phyloP scores from a whole-genome alignment of 2,329 filamentous ascomycete species.

The Sporothrix inflata region DNA sequence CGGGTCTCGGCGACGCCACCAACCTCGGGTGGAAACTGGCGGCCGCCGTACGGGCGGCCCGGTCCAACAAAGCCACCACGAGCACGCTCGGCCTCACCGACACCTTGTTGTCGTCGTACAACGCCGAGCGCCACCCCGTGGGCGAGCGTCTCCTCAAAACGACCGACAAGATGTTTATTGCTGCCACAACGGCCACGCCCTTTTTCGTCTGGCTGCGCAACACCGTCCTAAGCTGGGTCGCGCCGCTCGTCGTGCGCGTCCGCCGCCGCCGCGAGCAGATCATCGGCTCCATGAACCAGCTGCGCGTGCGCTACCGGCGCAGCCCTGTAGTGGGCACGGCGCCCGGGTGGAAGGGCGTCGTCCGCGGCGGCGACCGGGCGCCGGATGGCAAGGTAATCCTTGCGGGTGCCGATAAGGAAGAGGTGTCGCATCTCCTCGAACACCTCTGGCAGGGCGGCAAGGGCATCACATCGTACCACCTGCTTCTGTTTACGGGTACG shows the following conservation, averaged over 20 bases:
- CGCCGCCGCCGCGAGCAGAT: conserved; percentile 33
- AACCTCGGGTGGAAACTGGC: conserved; percentile 61
- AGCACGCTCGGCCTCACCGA: conserved; percentile 32
- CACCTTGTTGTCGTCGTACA: conserved; percentile 52
- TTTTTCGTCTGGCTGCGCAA: conserved; percentile 42
- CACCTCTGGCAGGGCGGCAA: conserved; percentile 23
- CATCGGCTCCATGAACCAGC: conserved; percentile 47
- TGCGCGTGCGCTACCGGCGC: conserved; percentile 48
- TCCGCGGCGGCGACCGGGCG: conserved; percentile 53
- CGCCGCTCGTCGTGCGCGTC: conserved; percentile 43
- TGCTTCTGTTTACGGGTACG: conserved; percentile 26
- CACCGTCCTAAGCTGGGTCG: conserved; percentile 43
- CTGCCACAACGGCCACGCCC: conserved; percentile 22
- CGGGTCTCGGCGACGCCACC: conserved; percentile 56
- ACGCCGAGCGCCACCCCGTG: conserved; percentile 47
- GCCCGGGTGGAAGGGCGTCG: conserved; percentile 39
- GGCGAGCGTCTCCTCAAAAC: conserved; percentile 28
- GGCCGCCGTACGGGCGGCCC: conserved; percentile 38
- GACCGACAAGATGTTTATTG: conserved; percentile 26
- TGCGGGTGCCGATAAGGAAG: conserved; percentile 8
- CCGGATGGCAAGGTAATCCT: conserved; percentile 43
- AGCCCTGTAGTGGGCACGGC: conserved; percentile 45
- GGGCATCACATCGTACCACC: conserved; percentile 29
- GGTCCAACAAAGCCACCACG: not conserved
- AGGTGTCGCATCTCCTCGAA: conserved; percentile 15